Conservation (phyloP, 306 rosid genomes). For the Rosa persica region DNA sequence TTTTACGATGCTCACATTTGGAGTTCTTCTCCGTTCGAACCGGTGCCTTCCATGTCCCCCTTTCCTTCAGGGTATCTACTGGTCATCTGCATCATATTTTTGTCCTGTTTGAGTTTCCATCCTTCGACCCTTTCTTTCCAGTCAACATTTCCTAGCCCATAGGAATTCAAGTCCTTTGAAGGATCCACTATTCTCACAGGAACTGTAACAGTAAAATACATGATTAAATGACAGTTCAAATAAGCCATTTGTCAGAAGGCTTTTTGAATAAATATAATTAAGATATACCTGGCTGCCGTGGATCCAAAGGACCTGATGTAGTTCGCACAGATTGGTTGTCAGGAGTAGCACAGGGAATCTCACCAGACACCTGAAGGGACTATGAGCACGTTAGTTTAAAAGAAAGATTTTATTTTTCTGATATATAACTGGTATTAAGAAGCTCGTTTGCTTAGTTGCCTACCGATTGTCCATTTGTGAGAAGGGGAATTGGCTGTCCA, state of each 20-base stretch:
- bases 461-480: slow-evolving; percentile 85
- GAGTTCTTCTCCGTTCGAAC: slow-evolving; percentile 97
- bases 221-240: slow-evolving; percentile 22
- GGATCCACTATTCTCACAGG: slow-evolving; percentile 92
- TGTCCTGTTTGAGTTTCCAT: slow-evolving; percentile 97
- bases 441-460: slow-evolving; percentile 8
- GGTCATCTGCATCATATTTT: slow-evolving; percentile 70
- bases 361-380: slow-evolving; percentile 74
- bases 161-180: slow-evolving; percentile 90
- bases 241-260: slow-evolving; percentile 11
- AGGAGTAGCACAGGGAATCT: slow-evolving; percentile 84
- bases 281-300: slow-evolving; percentile 83
- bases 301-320: slow-evolving; percentile 95
- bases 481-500: slow-evolving; percentile 86
- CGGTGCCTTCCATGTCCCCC: slow-evolving; percentile 95
- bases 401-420: neutral
- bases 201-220: slow-evolving; percentile 47
- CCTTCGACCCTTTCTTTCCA: slow-evolving; percentile 99
- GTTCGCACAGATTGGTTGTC: slow-evolving; percentile 91
- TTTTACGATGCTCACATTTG: slow-evolving; percentile 61
- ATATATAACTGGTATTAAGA: neutral
- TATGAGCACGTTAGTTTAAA: slow-evolving; percentile 9
- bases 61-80: slow-evolving; percentile 82
- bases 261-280: slow-evolving; percentile 1
- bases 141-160: slow-evolving; percentile 97